Percentiles rank a stretch among this genome's conserved stretches.
Conservation (phyloP, 2,329 filamentous ascomycete genomes). For the Penicillium sp. region DNA sequence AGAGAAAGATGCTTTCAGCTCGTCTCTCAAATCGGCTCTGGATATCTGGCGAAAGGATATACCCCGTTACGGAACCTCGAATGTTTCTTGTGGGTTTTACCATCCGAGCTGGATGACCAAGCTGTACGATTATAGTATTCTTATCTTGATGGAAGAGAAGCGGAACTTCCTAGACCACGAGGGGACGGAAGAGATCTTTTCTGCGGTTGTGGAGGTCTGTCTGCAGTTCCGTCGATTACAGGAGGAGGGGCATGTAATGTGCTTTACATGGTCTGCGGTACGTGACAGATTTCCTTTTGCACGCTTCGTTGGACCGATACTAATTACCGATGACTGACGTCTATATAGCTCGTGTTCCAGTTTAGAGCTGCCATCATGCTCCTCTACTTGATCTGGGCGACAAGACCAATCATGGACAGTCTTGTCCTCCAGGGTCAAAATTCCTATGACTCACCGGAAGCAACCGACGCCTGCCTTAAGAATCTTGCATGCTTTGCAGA, state of each 20-base stretch:
- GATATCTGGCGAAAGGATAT: conserved; percentile 33
- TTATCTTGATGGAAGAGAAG: conserved; percentile 32
- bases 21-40: conserved; percentile 28
- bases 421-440: background rate
- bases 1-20: conserved; percentile 13
- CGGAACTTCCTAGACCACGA: conserved; percentile 26
- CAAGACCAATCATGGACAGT: conserved; percentile 12
- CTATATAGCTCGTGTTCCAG: conserved; percentile 30
- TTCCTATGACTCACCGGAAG: conserved; percentile 21
- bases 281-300: conserved; percentile 1
- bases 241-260: conserved; percentile 33
- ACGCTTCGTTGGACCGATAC: background rate
- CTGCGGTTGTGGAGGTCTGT: conserved; percentile 30
- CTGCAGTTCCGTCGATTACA: conserved; percentile 29
- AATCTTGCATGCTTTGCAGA: conserved; percentile 26
- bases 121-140: conserved; percentile 31
- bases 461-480: conserved; percentile 23
- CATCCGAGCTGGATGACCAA: conserved; percentile 33
- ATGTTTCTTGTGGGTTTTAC: conserved; percentile 26
- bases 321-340: background rate
- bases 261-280: conserved; percentile 35
- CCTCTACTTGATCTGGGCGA: conserved; percentile 30
- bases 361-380: conserved; percentile 31
- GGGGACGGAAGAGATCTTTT: conserved; percentile 28
- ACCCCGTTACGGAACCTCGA: conserved; percentile 27